Base-by-base conservation (phyloP, 2,329 filamentous ascomycete species). In the Uncinocarpus reesii region DNA sequence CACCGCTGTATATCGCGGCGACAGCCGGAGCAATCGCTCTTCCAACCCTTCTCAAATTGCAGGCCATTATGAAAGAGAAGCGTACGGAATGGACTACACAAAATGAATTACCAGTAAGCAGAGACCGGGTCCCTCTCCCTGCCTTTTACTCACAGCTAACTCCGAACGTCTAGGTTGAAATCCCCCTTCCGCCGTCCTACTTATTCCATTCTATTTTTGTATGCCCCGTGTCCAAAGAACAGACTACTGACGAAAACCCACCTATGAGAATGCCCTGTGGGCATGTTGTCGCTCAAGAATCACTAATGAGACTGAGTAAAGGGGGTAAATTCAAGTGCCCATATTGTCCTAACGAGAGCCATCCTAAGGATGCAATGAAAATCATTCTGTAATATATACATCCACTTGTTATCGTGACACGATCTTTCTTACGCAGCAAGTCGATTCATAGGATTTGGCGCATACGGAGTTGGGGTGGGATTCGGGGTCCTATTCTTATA, bases 241-340 rank as follows among this genome's bases (percentile, higher is more conserved):
- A 98, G 66, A 88, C 85, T 0, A 98, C 90, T 0, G 88, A 94
- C 60, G 70, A 76, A 20, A 98, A 98, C 64, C 92, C 92, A 8
- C 88, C 92, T 1, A 93, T 96, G 84, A 92, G 95, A 78, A 81
- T 98, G 61, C 85, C 86, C 0, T 98, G 92, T 61, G 90, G 92
- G 4, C 92, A 98, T 68, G 90, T 95, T 45, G 82, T 98, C 51
- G 89, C 88, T 15, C 78, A 81, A 55, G 89, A 95, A 60, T 88
- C 83, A 28, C 70, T 98, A 43, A 79, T 84, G 52, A 81, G 81
- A 60, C 74, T 96, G 35, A 81, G 81, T 47, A 94, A 93, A 67
- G 83, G 83, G 0, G 77, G 72, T 35, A 73, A 83, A 51, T 93
- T 93, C 74, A 98, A 98, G 66, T 98, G 92, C 60, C 92, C 92